Conservation (phyloP, 139 green algal genomes). For the Chlorella sp. region DNA sequence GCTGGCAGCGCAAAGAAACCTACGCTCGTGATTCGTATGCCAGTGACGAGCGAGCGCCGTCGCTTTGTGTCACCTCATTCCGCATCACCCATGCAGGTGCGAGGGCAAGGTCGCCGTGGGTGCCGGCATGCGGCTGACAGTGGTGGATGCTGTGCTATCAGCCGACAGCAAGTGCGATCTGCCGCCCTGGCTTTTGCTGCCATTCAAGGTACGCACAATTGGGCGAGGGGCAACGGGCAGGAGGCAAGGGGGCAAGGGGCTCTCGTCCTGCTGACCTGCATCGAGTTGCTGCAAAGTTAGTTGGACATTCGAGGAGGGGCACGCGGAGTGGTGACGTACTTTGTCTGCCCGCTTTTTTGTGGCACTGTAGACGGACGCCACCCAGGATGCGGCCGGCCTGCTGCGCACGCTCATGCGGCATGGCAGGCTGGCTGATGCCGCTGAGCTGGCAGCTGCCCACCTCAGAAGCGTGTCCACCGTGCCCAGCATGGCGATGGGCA, state of each 20-base stretch:
- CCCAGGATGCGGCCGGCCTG: conserved; percentile 38
- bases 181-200: conserved; percentile 41
- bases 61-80: no score
- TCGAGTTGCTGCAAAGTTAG: no score
- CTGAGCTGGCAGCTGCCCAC: conserved; percentile 27
- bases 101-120: conserved; percentile 4
- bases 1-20: neutral
- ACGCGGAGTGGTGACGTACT: no score
- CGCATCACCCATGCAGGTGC: no score
- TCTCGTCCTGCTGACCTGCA: no score
- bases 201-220: conserved; percentile 21
- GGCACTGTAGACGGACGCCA: no score
- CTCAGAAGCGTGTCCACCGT: conserved; percentile 25
- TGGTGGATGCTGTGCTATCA: conserved; percentile 29
- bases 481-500: conserved; percentile 27
- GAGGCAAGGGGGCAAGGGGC: no score
- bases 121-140: conserved; percentile 31
- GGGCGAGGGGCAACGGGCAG: no score
- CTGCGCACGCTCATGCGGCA: conserved; percentile 43
- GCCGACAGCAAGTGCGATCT: conserved; percentile 8
- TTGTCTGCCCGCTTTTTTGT: no score
- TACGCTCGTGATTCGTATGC: no score
- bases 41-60: no score
- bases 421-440: conserved; percentile 39
- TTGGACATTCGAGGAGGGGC: no score